Evolutionary conservation across 179 eudicot species (phyloP).

Genomic region (Vitellaria paradoxa): DNA sequence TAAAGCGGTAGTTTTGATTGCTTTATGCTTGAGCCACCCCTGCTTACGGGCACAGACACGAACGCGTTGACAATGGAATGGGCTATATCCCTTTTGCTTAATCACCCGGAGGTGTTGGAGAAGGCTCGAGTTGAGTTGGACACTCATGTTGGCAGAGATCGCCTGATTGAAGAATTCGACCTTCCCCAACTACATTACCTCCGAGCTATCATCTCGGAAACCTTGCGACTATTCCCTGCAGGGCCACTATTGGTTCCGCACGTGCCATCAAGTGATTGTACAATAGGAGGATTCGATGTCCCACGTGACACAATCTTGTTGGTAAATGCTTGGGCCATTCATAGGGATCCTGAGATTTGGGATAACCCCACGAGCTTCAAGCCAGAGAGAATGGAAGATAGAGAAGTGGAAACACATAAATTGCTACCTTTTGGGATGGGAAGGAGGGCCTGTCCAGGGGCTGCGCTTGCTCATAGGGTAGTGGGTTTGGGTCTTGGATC

Average conservation of each 20-base stretch:
- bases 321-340: too few species aligned
- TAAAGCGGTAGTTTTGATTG: too few species aligned
- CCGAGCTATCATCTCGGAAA: not conserved
- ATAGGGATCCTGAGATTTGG: too few species aligned
- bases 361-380: too few species aligned
- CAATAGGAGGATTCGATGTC: not conserved
- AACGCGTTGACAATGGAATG: not conserved
- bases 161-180: not conserved
- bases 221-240: not conserved
- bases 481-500: too few species aligned
- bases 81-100: not conserved
- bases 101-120: not conserved
- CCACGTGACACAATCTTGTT: not conserved
- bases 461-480: too few species aligned
- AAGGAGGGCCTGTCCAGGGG: too few species aligned
- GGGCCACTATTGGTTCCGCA: not conserved
- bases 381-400: too few species aligned
- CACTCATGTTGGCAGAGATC: not conserved
- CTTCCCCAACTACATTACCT: not conserved
- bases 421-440: too few species aligned
- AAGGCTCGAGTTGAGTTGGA: not conserved
- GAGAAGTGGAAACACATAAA: too few species aligned
- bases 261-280: not conserved
- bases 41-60: not conserved
- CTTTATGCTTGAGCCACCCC: too few species aligned